phyloP scores from a whole-genome alignment of 768 basidiomycete species.

The Trichaptum fuscoviolaceum region DNA sequence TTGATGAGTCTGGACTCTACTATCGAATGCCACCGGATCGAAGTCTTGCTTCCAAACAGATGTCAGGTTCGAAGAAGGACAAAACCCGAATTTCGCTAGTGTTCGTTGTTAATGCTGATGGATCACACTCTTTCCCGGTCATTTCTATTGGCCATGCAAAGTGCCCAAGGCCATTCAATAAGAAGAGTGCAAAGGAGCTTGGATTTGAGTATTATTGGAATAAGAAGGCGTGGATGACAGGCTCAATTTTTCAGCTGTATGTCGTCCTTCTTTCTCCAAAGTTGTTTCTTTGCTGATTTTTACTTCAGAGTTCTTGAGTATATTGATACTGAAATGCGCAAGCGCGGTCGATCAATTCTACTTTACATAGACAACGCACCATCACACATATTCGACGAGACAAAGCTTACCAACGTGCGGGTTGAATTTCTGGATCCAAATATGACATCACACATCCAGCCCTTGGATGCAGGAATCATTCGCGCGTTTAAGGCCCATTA shows the following conservation, averaged over 20 bases:
- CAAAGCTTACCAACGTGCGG: conserved; percentile 6
- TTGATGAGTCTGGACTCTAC: no score
- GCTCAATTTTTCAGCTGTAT: conserved; percentile 22
- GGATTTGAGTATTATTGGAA: conserved; percentile 33
- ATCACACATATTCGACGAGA: conserved; percentile 6
- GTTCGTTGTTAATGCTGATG: conserved; percentile 22
- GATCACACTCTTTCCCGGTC: conserved; percentile 24
- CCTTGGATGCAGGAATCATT: conserved; percentile 16
- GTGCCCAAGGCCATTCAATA: conserved; percentile 24
- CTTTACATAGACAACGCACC: conserved; percentile 13
- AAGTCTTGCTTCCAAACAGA: conserved; percentile 17
- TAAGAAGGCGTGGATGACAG: conserved; percentile 35
- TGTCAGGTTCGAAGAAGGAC: conserved; percentile 18
- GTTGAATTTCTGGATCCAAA: conserved; percentile 13
- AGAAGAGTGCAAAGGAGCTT: conserved; percentile 23
- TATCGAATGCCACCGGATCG: conserved; percentile 13
- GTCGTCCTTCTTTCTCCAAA: no score
- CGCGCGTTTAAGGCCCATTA: conserved; percentile 27
- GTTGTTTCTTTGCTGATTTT: no score
- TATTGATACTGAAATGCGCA: background rate
- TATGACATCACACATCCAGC: conserved; percentile 16
- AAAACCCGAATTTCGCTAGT: conserved; percentile 14
- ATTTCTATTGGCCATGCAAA: conserved; percentile 30
- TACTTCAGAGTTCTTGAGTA: no score
- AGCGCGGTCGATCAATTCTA: conserved; percentile 11